phyloP scores from a whole-genome alignment of 2,329 filamentous ascomycete genomes.

The Calonectria hawksworthii region DNA sequence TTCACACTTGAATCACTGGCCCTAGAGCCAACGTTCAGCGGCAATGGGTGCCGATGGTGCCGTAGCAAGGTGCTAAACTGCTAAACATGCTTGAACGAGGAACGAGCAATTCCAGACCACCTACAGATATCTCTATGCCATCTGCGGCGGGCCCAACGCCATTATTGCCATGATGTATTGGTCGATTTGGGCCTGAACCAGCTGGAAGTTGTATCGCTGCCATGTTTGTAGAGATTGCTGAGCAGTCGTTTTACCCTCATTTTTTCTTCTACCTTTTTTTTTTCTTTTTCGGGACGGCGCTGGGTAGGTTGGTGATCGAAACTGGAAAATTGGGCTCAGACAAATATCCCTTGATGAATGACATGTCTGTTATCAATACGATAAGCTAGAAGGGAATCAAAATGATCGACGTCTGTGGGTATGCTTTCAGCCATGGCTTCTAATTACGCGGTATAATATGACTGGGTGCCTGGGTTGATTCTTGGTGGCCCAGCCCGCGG shows the following conservation, averaged over 20 bases:
- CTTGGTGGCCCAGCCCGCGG: background rate
- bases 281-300: fast-evolving
- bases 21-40: background rate
- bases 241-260: background rate
- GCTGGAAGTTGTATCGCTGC: background rate
- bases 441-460: background rate
- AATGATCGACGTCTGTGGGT: background rate
- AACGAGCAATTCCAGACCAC: background rate
- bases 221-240: background rate
- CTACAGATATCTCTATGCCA: background rate
- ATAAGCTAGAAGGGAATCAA: background rate
- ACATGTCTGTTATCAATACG: background rate
- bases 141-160: background rate
- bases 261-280: background rate
- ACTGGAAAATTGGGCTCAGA: too few relatives aligned
- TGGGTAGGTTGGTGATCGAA: background rate
- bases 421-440: background rate
- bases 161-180: background rate
- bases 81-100: background rate
- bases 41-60: background rate
- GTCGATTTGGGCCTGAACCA: too few relatives aligned
- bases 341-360: background rate
- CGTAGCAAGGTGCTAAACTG: background rate
- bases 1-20: background rate
- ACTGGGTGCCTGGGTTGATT: background rate